Base-by-base conservation (phyloP, 2,329 filamentous ascomycete genomes). In the Sporothrix humicola region DNA sequence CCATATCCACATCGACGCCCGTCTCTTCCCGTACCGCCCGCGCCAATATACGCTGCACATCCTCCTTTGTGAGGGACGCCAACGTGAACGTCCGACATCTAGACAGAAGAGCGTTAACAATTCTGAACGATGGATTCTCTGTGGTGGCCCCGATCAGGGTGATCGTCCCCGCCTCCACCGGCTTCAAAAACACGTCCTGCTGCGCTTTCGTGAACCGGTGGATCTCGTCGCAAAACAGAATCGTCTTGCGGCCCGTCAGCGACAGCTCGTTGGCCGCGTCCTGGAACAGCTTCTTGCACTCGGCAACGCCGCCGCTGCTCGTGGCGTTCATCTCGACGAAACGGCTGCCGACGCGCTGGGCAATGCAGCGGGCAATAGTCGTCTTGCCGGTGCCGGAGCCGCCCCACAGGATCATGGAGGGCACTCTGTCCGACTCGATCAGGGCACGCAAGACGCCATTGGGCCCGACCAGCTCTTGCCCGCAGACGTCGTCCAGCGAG, bases 321-420 rank as follows among this genome's bases (percentile, higher is more conserved):
- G 95, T 98, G 75, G 94, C 95, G 82, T 97, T 98, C 83, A 98
- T 95, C 85, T 99, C 96, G 76, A 98, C 91, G 81, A 98, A 98
- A 13, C 95, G 89, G 72, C 91, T 92, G 9, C 92, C 93, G 0
- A 93, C 93, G 79, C 91, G 91, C 17, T 90, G 89, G 3, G 96
- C 93, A 74, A 99, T 94, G 68, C 97, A 93, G 4, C 96, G 87
- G 23, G 96, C 96, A 77, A 99, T 98, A 0, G 96, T 96, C 2
- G 93, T 96, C 84, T 96, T 96, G 76, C 93, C 93, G 0, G 92
- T 95, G 26, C 93, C 93, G 0, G 92, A 90, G 0, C 88, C 89
- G 46, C 93, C 93, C 93, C 96, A 99, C 15, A 99, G 85, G 56
- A 99, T 94, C 93, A 99, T 97, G 15, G 93, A 97, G 0, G 96